phyloP scores from a whole-genome alignment of 2,329 filamentous ascomycete genomes.

The Verticillium albo-atrum region DNA sequence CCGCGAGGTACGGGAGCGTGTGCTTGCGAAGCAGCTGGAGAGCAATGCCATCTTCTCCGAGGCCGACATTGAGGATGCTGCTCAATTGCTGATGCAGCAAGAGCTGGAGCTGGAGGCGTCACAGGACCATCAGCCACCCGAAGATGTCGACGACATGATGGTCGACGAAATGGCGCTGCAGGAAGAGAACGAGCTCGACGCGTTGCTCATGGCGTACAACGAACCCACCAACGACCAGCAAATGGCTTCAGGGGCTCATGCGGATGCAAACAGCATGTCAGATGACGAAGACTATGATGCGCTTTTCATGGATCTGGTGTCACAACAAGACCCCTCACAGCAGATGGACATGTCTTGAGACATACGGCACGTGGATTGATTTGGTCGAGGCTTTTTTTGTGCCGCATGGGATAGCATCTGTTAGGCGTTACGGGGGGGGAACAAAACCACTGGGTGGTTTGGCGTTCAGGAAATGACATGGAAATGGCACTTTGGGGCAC shows the following conservation, averaged over 20 bases:
- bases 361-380: background rate
- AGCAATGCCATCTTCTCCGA: conserved; percentile 38
- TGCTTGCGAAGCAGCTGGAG: conserved; percentile 32
- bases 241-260: conserved; percentile 16
- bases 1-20: conserved; percentile 22
- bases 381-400: background rate
- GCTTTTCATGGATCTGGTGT: conserved; percentile 61
- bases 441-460: background rate
- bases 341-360: conserved; percentile 44
- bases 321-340: conserved; percentile 35
- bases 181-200: conserved; percentile 55
- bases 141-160: conserved; percentile 43
- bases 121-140: conserved; percentile 9
- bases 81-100: conserved; percentile 21
- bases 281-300: conserved; percentile 60
- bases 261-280: conserved; percentile 30
- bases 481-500: background rate
- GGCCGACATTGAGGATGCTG: conserved; percentile 47
- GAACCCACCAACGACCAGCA: conserved; percentile 12
- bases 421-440: background rate
- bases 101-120: conserved; percentile 12
- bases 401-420: background rate
- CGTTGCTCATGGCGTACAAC: conserved; percentile 46
- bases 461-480: background rate
- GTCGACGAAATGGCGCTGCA: conserved; percentile 44